A percentile compares a stretch with the other conserved stretches of the same genome.
Evolutionary conservation across 2,329 filamentous ascomycete genomes (phyloP).

Genomic region (Tolypocladium pustulatum): DNA sequence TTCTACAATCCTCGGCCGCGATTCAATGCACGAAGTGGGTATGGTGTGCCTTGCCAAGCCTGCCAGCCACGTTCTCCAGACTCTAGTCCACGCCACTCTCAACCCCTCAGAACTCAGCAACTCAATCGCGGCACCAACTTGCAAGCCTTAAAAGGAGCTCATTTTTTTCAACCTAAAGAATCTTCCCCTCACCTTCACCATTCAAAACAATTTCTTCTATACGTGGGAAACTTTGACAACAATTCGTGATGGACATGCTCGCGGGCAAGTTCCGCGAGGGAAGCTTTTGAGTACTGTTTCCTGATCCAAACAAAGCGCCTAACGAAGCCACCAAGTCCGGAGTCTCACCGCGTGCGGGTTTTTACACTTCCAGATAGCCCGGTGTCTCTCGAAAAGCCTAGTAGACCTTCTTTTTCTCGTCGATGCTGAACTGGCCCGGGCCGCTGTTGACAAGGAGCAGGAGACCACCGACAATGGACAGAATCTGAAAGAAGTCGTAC

Average conservation of each 20-base stretch:
- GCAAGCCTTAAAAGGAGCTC: neutral
- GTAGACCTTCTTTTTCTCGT: slow-evolving; percentile 99
- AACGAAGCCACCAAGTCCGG: neutral
- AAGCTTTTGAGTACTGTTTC: slow-evolving; percentile 1
- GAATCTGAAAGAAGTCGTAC: slow-evolving; percentile 99
- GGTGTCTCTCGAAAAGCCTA: neutral
- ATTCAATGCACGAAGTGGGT: neutral
- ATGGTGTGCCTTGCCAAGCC: neutral
- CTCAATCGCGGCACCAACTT: neutral
- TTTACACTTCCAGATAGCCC: neutral
- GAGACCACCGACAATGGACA: slow-evolving; percentile 95
- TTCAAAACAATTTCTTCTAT: neutral
- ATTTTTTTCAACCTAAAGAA: neutral
- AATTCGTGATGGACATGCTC: slow-evolving; percentile 6
- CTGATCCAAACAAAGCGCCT: neutral
- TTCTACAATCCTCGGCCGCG: neutral
- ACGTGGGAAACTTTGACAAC: neutral
- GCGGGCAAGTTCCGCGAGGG: neutral
- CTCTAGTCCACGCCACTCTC: neutral
- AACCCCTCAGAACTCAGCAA: neutral
- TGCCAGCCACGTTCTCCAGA: neutral
- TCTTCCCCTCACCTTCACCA: neutral
- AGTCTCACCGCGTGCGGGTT: neutral
- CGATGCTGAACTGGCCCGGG: slow-evolving; percentile 92
- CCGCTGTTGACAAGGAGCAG: slow-evolving; percentile 97